Evolutionary conservation across 495 filamentous ascomycete genomes (phyloP), one percentile per base, ranked within the genome.

Genomic region (Hypoxylon trugodes): DNA sequence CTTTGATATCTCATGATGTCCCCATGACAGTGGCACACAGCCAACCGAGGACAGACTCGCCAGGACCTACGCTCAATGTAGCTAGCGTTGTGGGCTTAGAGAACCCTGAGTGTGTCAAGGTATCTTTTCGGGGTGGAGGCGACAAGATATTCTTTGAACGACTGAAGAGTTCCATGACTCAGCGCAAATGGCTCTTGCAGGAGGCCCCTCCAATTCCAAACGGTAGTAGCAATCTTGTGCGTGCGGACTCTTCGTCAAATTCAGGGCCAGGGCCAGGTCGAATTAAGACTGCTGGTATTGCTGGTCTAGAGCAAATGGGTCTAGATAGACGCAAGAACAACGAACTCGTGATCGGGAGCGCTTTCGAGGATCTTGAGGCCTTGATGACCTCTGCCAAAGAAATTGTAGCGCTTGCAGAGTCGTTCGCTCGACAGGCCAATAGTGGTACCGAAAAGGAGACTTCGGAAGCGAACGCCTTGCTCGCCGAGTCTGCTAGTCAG

Each of bases 321-420:
- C 77, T 91, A 7, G 90, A 95, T 68, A 83, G 90, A 55, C 86
- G 92, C 30, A 92, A 87, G 74, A 96, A 96, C 73, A 98, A 97
- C 66, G 91, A 97, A 70, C 70, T 92, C 5, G 89, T 97, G 22
- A 96, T 98, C 47, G 93, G 94, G 33, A 91, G 86, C 68, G 93
- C 96, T 1, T 98, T 98, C 69, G 95, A 98, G 69, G 95, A 99
- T 73, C 83, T 99, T 10, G 93, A 97, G 69, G 93, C 96, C 1
- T 83, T 99, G 37, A 98, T 97, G 93, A 90, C 92, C 3, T 96
- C 92, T 7, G 95, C 96, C 6, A 97, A 97, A 71, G 90, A 98
- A 66, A 90, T 99, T 41, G 87, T 98, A 18, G 92, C 92, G 4
- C 87, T 98, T 24, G 95, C 95, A 2, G 95, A 98, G 74, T 88